Conservation (phyloP, 1,139 yeast genomes). For the Geotrichum aggregatum region DNA sequence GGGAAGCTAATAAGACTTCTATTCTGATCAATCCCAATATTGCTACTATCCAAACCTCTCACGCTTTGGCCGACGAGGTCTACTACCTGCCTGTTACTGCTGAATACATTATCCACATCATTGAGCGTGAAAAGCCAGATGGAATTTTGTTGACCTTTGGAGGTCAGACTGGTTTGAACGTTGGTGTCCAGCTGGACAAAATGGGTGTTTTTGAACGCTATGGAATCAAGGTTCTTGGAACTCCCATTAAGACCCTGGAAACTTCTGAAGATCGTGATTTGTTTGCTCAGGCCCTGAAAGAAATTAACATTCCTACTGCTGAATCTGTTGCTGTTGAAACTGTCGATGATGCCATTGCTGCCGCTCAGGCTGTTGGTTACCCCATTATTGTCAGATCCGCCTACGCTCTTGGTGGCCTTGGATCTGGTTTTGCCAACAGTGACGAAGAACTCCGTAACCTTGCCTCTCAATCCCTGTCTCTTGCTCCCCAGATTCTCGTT, state of each 20-base stretch:
- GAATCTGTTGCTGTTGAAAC: conserved; percentile 92
- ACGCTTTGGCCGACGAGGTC: conserved; percentile 96
- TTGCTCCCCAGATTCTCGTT: conserved; percentile 90
- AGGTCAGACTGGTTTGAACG: conserved; percentile 96
- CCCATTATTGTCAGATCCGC: conserved; percentile 98
- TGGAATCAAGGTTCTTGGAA: conserved; percentile 91
- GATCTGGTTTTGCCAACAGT: conserved; percentile 92
- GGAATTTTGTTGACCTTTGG: conserved; percentile 94
- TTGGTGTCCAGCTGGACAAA: conserved; percentile 89
- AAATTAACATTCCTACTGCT: conserved; percentile 91
- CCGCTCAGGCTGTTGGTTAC: conserved; percentile 83
- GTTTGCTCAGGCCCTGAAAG: conserved; percentile 89
- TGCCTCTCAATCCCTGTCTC: conserved; percentile 80
- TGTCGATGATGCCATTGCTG: conserved; percentile 84
- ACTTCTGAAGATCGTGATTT: conserved; percentile 97
- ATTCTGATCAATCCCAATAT: conserved; percentile 94
- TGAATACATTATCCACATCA: conserved; percentile 88
- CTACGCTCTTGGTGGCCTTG: conserved; percentile 94
- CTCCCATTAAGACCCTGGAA: conserved; percentile 91
- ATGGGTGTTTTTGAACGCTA: conserved; percentile 90
- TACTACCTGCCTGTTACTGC: conserved; percentile 97
- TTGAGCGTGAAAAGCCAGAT: conserved; percentile 93
- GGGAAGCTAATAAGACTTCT: conserved; percentile 95
- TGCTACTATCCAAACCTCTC: conserved; percentile 97
- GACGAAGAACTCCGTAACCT: conserved; percentile 77